phyloP scores from a whole-genome alignment of 176 grass and related monocot species.

The Hsuehochloa calcarea region DNA sequence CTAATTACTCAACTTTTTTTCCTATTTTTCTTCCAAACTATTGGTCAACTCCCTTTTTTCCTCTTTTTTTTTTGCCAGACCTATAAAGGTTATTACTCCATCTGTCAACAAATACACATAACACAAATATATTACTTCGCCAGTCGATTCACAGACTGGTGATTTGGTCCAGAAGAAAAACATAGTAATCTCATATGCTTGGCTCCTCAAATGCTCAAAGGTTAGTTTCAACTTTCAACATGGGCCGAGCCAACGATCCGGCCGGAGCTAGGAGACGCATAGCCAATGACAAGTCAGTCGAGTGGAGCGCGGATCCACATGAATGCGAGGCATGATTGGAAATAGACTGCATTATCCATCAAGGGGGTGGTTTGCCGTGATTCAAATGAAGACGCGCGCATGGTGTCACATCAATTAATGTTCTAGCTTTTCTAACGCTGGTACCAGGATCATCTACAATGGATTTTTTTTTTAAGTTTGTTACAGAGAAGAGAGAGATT shows the following conservation, averaged over 20 bases:
- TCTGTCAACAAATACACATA: no score
- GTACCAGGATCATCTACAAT: no score
- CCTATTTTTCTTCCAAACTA: not conserved
- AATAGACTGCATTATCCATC: not conserved
- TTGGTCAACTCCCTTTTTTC: not conserved
- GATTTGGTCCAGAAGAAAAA: not conserved
- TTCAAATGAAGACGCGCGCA: not conserved
- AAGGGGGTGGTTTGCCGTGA: not conserved
- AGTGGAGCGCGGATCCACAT: not conserved
- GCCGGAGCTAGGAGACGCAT: no score
- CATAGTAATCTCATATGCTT: not conserved
- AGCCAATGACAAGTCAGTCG: not conserved
- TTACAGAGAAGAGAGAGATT: no score
- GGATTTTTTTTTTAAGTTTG: no score
- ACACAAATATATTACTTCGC: not conserved
- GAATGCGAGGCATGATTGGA: not conserved
- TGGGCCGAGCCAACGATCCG: no score
- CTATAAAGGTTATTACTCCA: not conserved
- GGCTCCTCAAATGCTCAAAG: not conserved
- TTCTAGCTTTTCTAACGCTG: not conserved
- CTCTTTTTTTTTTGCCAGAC: not conserved
- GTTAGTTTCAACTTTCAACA: not conserved
- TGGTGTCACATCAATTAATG: not conserved
- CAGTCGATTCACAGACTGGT: not conserved
- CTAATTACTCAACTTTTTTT: not conserved